Conservation (phyloP, 2,329 filamentous ascomycete species). For the Neonectria punicea region DNA sequence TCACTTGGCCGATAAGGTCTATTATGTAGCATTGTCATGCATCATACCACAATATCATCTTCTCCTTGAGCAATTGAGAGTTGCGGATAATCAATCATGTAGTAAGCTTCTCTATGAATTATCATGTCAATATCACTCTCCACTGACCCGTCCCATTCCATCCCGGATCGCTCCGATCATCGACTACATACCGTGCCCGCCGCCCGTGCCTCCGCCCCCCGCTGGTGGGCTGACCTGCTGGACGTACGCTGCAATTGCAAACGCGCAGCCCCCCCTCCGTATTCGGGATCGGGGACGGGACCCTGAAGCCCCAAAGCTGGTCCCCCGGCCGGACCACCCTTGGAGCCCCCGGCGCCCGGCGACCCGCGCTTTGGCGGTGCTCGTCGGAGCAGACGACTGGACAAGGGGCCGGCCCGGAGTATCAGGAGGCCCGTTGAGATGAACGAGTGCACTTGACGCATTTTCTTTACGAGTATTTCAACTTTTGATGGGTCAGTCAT, state of each 20-base stretch:
- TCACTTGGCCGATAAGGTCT: background rate
- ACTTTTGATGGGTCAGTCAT: background rate
- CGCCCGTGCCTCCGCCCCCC: slow-evolving; percentile 35
- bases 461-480: background rate
- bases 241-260: slow-evolving; percentile 12
- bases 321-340: slow-evolving; percentile 21
- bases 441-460: background rate
- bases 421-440: background rate
- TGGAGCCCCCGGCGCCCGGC: slow-evolving; percentile 10
- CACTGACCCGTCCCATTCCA: slow-evolving; percentile 27
- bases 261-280: slow-evolving; percentile 32
- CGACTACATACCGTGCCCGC: slow-evolving; percentile 31
- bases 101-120: background rate
- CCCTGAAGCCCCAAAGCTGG: slow-evolving; percentile 15
- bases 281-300: slow-evolving; percentile 36
- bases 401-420: slow-evolving; percentile 17
- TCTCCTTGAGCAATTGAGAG: background rate
- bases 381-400: slow-evolving; percentile 5
- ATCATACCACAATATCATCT: background rate
- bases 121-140: background rate
- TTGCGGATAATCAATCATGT: background rate
- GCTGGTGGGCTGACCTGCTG: slow-evolving; percentile 42
- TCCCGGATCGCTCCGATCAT: slow-evolving; percentile 41
- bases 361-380: slow-evolving; percentile 9
- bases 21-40: background rate